Evolutionary conservation across 1,284 basidiomycete genomes (phyloP).

Genomic region (Trichosporon inkin): DNA sequence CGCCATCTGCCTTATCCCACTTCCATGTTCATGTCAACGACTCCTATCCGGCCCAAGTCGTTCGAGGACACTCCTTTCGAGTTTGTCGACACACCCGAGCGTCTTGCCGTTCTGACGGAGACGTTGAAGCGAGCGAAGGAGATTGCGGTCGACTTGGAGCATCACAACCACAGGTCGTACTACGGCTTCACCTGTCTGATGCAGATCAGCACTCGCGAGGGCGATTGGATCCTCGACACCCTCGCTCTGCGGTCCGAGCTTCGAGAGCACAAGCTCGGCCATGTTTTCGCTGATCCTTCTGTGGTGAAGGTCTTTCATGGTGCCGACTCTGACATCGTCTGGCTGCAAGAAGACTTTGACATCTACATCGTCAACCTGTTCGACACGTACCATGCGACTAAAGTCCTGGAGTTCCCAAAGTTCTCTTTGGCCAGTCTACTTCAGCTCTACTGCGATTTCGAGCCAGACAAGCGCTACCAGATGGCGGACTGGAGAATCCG

Average conservation of each 20-base stretch:
- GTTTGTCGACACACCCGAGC: constrained; percentile 63
- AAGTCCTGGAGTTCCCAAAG: constrained; percentile 73
- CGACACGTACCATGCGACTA: constrained; percentile 93
- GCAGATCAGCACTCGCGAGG: constrained; percentile 80
- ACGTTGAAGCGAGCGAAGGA: constrained; percentile 64
- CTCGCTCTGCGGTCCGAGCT: constrained; percentile 72
- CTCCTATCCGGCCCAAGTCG: constrained; percentile 53
- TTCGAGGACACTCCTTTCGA: constrained; percentile 68
- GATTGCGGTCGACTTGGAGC: constrained; percentile 90
- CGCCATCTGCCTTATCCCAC: constrained; percentile 66
- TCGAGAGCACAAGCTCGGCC: constrained; percentile 53
- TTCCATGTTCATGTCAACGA: constrained; percentile 60
- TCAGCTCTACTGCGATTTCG: constrained; percentile 83
- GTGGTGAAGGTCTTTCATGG: constrained; percentile 94
- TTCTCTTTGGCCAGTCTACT: constrained; percentile 80
- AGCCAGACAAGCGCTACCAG: constrained; percentile 94
- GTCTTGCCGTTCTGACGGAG: constrained; percentile 63
- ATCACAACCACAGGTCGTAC: constrained; percentile 82
- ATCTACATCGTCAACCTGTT: constrained; percentile 91
- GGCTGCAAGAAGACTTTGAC: constrained; percentile 94
- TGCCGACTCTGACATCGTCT: constrained; percentile 87
- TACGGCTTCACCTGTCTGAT: constrained; percentile 87
- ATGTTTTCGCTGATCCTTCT: constrained; percentile 72
- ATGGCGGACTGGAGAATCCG: constrained; percentile 94
- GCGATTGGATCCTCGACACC: constrained; percentile 84